phyloP scores from a whole-genome alignment of 805 yeast species.

The Lipomyces spencermartinsiae region DNA sequence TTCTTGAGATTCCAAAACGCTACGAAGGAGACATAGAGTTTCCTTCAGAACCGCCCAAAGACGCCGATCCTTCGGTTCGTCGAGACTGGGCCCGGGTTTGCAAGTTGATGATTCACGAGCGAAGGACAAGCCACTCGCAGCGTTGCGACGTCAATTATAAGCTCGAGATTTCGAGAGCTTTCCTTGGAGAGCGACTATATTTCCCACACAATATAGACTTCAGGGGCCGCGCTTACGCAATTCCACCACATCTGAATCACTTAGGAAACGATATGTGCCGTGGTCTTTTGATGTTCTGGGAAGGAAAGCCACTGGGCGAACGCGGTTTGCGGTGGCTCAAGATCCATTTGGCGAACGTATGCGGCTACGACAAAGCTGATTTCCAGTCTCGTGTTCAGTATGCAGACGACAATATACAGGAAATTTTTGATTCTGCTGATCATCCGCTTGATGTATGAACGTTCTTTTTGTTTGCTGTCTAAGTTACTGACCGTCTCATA shows the following conservation, averaged over 20 bases:
- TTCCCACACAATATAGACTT: slow-evolving; percentile 71
- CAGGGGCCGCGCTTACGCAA: slow-evolving; percentile 69
- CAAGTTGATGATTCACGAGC: slow-evolving; percentile 62
- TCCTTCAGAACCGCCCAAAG: slow-evolving; percentile 65
- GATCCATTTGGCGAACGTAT: slow-evolving; percentile 65
- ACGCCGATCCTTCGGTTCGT: slow-evolving; percentile 74
- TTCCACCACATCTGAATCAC: slow-evolving; percentile 68
- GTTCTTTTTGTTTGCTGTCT: not conserved
- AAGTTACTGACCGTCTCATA: not conserved
- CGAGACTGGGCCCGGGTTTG: slow-evolving; percentile 71
- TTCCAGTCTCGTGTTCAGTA: slow-evolving; percentile 58
- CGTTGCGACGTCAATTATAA: slow-evolving; percentile 95
- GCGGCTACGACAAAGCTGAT: slow-evolving; percentile 62
- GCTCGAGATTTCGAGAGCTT: slow-evolving; percentile 93
- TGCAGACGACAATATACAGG: slow-evolving; percentile 55
- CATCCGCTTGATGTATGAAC: slow-evolving; percentile 51
- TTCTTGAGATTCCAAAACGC: slow-evolving; percentile 69
- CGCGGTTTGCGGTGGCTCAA: slow-evolving; percentile 65
- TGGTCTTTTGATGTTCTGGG: slow-evolving; percentile 65
- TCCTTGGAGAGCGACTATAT: slow-evolving; percentile 65
- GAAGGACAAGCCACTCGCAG: slow-evolving; percentile 75
- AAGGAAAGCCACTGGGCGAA: slow-evolving; percentile 60
- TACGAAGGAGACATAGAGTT: slow-evolving; percentile 51
- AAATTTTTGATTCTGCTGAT: slow-evolving; percentile 54
- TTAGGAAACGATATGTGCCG: slow-evolving; percentile 67